Evolutionary conservation across 345 rosid species (phyloP).

Genomic region (Microcos paniculata): DNA sequence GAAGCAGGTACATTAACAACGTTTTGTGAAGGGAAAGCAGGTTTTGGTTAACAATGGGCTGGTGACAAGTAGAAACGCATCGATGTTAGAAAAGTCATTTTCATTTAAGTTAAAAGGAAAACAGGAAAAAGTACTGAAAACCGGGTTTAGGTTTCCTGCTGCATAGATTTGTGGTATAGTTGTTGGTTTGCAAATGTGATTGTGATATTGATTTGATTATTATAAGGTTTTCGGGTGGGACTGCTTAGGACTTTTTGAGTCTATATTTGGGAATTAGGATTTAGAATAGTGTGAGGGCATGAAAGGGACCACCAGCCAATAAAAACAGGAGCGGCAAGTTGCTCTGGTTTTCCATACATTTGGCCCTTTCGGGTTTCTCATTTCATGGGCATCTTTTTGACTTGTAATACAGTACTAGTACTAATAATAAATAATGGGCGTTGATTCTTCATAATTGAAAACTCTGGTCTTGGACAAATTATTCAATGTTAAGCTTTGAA

Average conservation of each 20-base stretch:
- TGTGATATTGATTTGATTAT: background rate
- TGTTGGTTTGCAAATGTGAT: background rate
- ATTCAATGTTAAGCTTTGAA: background rate
- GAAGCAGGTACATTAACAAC: background rate
- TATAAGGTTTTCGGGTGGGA: too few species aligned
- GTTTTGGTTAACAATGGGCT: slow-evolving; percentile 11
- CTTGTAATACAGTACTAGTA: background rate
- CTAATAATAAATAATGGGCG: background rate
- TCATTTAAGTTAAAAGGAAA: background rate
- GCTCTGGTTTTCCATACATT: background rate
- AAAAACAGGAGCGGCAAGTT: background rate
- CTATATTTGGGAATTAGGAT: too few species aligned
- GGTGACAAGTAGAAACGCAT: background rate
- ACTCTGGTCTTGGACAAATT: background rate
- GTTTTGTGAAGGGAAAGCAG: background rate
- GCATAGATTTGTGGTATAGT: background rate
- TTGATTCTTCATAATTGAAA: background rate
- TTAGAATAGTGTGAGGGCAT: too few species aligned
- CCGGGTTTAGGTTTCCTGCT: background rate
- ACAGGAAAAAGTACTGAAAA: background rate
- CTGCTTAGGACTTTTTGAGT: too few species aligned
- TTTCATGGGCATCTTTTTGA: background rate
- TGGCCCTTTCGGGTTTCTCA: background rate
- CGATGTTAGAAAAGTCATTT: background rate
- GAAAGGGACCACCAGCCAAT: background rate